A percentile compares a stretch with the other conserved stretches of the same genome.
phyloP scores from a whole-genome alignment of 371 early-diverging fungal genomes.

The Dichotomocladium elegans region DNA sequence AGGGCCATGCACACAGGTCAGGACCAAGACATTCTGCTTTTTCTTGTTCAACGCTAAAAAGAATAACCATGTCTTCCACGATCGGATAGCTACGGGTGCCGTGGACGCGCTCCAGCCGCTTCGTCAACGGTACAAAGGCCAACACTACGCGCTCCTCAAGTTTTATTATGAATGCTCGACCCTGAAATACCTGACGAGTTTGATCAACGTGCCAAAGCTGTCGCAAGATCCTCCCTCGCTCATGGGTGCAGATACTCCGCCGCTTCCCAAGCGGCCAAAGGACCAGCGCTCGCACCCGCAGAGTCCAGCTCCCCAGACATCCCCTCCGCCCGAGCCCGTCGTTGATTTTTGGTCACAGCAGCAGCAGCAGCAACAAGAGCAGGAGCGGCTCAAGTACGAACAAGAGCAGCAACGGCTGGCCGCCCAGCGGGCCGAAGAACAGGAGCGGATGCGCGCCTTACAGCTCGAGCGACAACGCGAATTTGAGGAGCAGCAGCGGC shows the following conservation, averaged over 20 bases:
- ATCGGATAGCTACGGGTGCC: slow-evolving; percentile 51
- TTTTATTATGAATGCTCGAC: slow-evolving; percentile 92
- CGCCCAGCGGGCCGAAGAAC: slow-evolving; percentile 59
- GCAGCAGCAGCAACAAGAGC: slow-evolving; percentile 66
- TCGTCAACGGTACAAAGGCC: slow-evolving; percentile 78
- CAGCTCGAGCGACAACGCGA: slow-evolving; percentile 70
- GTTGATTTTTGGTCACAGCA: slow-evolving; percentile 61
- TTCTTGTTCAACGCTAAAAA: background rate
- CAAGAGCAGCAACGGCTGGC: slow-evolving; percentile 63
- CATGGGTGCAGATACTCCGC: slow-evolving; percentile 45
- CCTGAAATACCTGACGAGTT: slow-evolving; percentile 86
- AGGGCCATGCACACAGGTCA: slow-evolving; percentile 93
- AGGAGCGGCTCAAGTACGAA: slow-evolving; percentile 46
- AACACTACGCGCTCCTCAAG: slow-evolving; percentile 81
- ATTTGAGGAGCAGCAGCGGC: slow-evolving; percentile 71
- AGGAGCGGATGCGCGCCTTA: slow-evolving; percentile 52
- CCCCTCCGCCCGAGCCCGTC: slow-evolving; percentile 53
- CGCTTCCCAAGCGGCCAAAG: slow-evolving; percentile 32
- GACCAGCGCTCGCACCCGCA: no score
- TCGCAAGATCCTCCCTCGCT: slow-evolving; percentile 75
- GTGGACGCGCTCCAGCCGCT: slow-evolving; percentile 88
- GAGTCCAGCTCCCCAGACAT: slow-evolving; percentile 18
- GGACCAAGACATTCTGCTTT: no score
- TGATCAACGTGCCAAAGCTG: slow-evolving; percentile 89
- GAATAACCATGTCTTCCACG: background rate